These are phyloP conservation scores for Penicillium diatomitis DNA, from an alignment of 495 filamentous ascomycete species.

Conservation along the genomic window DNA sequence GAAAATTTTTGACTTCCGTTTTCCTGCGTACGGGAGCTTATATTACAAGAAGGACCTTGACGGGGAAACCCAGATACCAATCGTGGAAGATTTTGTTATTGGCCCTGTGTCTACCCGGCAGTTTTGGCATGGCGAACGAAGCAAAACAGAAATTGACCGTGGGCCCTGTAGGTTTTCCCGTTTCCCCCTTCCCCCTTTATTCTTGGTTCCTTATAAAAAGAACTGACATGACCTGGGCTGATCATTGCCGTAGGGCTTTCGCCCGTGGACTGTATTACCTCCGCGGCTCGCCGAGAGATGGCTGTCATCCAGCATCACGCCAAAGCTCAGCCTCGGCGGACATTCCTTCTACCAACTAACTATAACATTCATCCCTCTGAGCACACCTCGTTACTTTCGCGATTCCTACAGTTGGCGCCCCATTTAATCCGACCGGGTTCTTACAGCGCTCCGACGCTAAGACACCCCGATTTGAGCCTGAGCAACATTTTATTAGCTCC, in stretches of 20 bases:
- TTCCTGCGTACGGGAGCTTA: conserved; percentile 31
- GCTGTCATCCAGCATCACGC: conserved; percentile 18
- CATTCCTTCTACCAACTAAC: conserved; percentile 25
- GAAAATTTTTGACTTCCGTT: conserved; percentile 23
- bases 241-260: conserved; percentile 21
- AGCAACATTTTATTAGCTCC: conserved; percentile 24
- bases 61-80: conserved; percentile 14
- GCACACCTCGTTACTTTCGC: conserved; percentile 21
- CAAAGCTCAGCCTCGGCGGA: conserved; percentile 23
- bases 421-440: conserved; percentile 15
- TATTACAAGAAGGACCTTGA: conserved; percentile 27
- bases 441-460: conserved; percentile 17
- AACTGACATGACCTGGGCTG: conserved; percentile 7
- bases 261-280: conserved; percentile 20
- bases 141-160: conserved; percentile 22
- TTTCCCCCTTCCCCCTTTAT: conserved; percentile 1
- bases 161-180: conserved; percentile 26
- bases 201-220: not conserved
- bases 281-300: conserved; percentile 26
- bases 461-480: conserved; percentile 27
- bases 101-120: conserved; percentile 25
- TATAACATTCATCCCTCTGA: conserved; percentile 21
- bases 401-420: conserved; percentile 22
- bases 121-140: conserved; percentile 32
- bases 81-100: conserved; percentile 23